Base-by-base conservation (phyloP, 192 early-diverging fungal genomes). In the Mortierella antarctica region DNA sequence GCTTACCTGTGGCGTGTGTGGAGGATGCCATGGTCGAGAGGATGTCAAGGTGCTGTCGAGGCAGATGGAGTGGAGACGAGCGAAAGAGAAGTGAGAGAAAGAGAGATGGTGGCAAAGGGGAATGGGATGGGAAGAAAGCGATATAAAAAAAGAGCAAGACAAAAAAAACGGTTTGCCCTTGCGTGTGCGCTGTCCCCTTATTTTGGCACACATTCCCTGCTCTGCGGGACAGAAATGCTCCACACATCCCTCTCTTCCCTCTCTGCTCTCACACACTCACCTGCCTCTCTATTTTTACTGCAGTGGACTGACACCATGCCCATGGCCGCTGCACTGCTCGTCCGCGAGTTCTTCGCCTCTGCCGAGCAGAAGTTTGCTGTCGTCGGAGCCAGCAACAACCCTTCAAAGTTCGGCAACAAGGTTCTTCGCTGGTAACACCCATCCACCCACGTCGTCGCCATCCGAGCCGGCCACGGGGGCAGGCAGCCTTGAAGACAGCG, bases 381-480 rank as follows among this genome's bases (percentile, higher is more conserved):
- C 57, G 94, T 95, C 6, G 96, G 96, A 14, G 96, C 96, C 6
- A 91, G 88, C 39, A 73, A 77, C 42, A 89, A 93, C 69, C 84
- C 78, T 13, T 51, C 88, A 46, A 97, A 97, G 85, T 95, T 90
- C 82, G 96, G 96, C 53, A 93, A 95, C 88, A 91, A 89, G 66
- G 92, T 97, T 11, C 87, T 97, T 40, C 77, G 85, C 45, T 97
- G 94, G 93, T 95, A 92, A 40, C 46, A 23, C 0, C 18, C 7
- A 17, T 53, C 54, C 45, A 2, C 18, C 17, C 21, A 31, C 3
- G 31, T 31, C 31, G 31, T 31, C 31, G 31, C 31, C n/a, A 12
- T 55, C 8, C 3, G 53, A 13, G 53, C 31, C 31, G 31, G 31
- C 31, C 31, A 31, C 31, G 31, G n/a, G n/a, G n/a, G n/a, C n/a